Base-by-base conservation (phyloP, 352 stramenopile genomes). In the Globisporangium barbulae region DNA sequence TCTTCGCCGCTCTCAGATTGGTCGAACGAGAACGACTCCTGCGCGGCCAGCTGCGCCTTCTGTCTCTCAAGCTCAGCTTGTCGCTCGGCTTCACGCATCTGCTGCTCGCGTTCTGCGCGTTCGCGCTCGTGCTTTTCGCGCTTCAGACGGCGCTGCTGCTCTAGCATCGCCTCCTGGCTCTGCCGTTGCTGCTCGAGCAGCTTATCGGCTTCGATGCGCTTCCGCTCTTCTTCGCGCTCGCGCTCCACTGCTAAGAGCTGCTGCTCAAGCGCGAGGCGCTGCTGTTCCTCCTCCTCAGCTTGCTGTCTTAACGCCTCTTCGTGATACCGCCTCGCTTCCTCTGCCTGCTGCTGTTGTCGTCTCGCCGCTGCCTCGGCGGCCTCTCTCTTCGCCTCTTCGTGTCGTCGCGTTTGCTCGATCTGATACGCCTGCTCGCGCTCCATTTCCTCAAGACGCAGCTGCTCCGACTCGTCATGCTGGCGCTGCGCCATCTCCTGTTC, bases 101-200 rank as follows among this genome's bases (percentile, higher is more conserved):
- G 65, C 44, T 78, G 69, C 53, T 88, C 73, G 17, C 69, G 75
- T 64, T 84, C 75, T 5, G 66, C 57, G 21, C 80, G 80, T 53
- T 85, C 72, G 13, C 77, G 80, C 52, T 85, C 80, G 52, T 91
- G 84, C 59, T 90, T 65, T 57, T 91, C 78, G 44, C 84, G 81
- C 65, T 93, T 93, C 58, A 80, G 75, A 35, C 75, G 81, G 50
- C 84, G 84, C 63, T 93, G 84, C 49, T 75, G 59, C 30, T 90
- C 81, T 10, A 93, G 68, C 33, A 85, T 31, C 22, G 74, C 68
- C 39, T 89, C 79, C 28, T 84, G 68, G 1, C 47, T 30, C 42
- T 73, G 65, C 8, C 75, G 58, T 31, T 69, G 47, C 45, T 76
- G 61, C 49, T 79, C 53, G 61, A 71, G 52, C 37, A 67, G 47